Conservation (phyloP, 2,329 filamentous ascomycete species). For the Epicoccum sorghinum region DNA sequence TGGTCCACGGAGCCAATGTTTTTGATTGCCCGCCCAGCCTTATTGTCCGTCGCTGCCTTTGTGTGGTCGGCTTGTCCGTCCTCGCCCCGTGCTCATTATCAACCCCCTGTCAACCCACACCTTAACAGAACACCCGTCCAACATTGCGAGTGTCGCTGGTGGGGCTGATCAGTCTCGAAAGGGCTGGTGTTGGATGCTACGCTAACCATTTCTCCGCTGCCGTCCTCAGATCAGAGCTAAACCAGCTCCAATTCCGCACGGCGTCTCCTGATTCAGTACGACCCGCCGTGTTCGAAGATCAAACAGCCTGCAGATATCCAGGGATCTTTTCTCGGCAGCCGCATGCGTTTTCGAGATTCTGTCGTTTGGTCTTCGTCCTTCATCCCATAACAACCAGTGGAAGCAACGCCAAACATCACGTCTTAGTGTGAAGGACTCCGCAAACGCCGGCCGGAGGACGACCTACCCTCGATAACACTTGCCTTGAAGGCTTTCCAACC, state of each 20-base stretch:
- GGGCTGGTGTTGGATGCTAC: constrained; percentile 29
- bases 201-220: constrained; percentile 41
- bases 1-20: constrained; percentile 17
- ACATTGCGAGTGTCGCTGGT: constrained; percentile 41
- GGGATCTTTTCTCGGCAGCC: constrained; percentile 29
- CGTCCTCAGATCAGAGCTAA: constrained; percentile 41
- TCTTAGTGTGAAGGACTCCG: constrained; percentile 3
- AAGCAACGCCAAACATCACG: constrained; percentile 23
- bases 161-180: constrained; percentile 36
- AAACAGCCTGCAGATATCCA: constrained; percentile 31
- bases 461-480: constrained; percentile 2
- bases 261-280: constrained; percentile 39
- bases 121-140: constrained; percentile 31
- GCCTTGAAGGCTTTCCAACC: constrained; percentile 12
- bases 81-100: constrained; percentile 8
- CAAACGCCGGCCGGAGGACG: constrained; percentile 6
- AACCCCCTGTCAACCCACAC: constrained; percentile 18
- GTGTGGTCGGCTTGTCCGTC: constrained; percentile 19
- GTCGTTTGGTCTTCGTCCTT: constrained; percentile 22
- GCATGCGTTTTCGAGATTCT: constrained; percentile 28
- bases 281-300: constrained; percentile 34
- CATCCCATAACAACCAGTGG: constrained; percentile 33
- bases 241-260: constrained; percentile 42
- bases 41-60: constrained; percentile 16
- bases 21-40: constrained; percentile 23